Percentiles rank a stretch among this genome's conserved stretches.
Evolutionary conservation across 345 rosid genomes (phyloP).

Genomic region (Acer yangbiense): DNA sequence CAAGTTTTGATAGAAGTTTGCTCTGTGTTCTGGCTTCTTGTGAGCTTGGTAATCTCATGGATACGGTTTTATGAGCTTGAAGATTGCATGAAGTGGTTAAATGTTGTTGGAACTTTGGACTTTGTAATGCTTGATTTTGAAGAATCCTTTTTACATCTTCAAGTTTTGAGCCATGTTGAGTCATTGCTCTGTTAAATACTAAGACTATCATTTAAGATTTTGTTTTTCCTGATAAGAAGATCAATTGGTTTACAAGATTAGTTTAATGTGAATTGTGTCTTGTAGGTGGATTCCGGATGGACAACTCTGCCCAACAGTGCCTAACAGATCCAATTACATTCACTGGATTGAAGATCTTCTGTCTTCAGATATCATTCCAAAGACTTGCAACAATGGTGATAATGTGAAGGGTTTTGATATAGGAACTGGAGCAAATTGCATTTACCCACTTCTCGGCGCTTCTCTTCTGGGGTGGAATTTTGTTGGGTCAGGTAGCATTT

Average conservation of each 20-base stretch:
- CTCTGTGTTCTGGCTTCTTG: not conserved
- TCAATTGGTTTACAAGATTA: not conserved
- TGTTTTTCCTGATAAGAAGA: not conserved
- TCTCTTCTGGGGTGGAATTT: slow-evolving; percentile 83
- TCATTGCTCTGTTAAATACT: not conserved
- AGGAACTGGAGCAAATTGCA: slow-evolving; percentile 94
- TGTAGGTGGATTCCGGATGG: slow-evolving; percentile 97
- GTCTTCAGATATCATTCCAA: slow-evolving; percentile 56
- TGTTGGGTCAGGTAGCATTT: slow-evolving; percentile 68
- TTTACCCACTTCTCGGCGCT: slow-evolving; percentile 92
- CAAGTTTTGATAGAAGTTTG: not conserved
- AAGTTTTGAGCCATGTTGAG: not conserved
- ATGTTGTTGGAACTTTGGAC: not conserved
- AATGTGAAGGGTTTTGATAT: slow-evolving; percentile 86
- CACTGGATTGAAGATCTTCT: slow-evolving; percentile 93
- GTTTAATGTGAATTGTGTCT: slow-evolving; percentile 7
- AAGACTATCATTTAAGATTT: not conserved
- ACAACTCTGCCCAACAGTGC: slow-evolving; percentile 94
- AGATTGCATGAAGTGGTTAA: not conserved
- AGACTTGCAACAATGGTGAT: slow-evolving; percentile 22
- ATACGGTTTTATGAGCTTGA: too few relatives aligned
- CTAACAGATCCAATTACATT: slow-evolving; percentile 89
- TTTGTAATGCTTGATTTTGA: not conserved
- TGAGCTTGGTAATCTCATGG: not conserved
- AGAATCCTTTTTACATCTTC: not conserved